Conservation (phyloP, 495 filamentous ascomycete species). For the Saxophila tyrrhenica region DNA sequence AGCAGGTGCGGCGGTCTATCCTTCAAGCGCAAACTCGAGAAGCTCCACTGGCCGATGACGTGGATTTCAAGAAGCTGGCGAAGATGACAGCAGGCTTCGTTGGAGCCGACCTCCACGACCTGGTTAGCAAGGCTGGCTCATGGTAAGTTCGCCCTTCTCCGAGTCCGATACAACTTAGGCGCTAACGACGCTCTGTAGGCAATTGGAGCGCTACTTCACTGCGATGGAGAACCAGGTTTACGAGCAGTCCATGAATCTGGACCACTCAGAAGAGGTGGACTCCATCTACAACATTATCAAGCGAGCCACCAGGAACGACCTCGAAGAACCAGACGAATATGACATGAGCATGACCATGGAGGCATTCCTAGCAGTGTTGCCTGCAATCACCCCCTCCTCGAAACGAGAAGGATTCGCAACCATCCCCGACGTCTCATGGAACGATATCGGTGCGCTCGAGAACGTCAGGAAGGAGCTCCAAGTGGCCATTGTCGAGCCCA, state of each 20-base stretch:
- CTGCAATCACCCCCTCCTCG: conserved; percentile 80
- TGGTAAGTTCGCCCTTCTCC: conserved; percentile 32
- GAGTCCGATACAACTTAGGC: no score
- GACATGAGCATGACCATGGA: conserved; percentile 39
- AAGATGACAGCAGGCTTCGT: conserved; percentile 91
- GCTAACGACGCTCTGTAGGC: conserved; percentile 24
- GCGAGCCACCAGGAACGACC: conserved; percentile 1
- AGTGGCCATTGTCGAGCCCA: conserved; percentile 85
- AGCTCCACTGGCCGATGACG: conserved; percentile 53
- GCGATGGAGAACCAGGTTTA: conserved; percentile 26
- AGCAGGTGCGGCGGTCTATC: conserved; percentile 71
- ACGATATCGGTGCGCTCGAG: conserved; percentile 76
- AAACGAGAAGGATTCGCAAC: conserved; percentile 96
- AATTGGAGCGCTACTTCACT: conserved; percentile 30
- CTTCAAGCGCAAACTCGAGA: conserved; percentile 65
- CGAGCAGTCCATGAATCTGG: conserved; percentile 22
- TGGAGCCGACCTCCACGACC: conserved; percentile 64
- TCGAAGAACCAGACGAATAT: conserved; percentile 20
- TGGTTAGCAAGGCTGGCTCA: conserved; percentile 44
- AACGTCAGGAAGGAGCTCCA: conserved; percentile 70
- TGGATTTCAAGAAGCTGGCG: conserved; percentile 70
- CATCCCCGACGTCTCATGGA: conserved; percentile 93
- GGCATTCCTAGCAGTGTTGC: conserved; percentile 68
- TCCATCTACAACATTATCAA: not conserved
- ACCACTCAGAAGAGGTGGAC: not conserved